Conservation (phyloP, 2,329 filamentous ascomycete genomes). For the Exophiala bonariae region DNA sequence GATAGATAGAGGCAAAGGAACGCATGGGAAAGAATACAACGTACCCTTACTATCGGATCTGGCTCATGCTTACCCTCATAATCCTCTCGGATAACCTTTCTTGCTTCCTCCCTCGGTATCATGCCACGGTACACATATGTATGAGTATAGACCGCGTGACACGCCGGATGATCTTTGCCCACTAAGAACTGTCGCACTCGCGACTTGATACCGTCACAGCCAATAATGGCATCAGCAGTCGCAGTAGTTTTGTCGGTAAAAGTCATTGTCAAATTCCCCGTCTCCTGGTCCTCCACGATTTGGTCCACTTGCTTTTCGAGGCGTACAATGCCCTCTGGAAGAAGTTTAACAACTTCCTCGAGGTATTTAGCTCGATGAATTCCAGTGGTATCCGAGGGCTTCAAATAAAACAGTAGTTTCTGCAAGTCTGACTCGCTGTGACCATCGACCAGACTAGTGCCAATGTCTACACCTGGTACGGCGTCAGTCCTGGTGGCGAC, state of each 20-base stretch:
- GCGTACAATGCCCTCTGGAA: slow-evolving; percentile 35
- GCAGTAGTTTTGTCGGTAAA: slow-evolving; percentile 49
- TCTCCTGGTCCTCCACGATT: slow-evolving; percentile 29
- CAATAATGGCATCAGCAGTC: slow-evolving; percentile 49
- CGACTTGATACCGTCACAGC: slow-evolving; percentile 65
- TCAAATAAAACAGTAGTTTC: too few relatives aligned
- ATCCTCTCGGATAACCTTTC: slow-evolving; percentile 2
- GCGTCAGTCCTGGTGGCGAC: too few relatives aligned
- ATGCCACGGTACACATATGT: slow-evolving; percentile 5
- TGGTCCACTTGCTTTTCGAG: slow-evolving; percentile 38
- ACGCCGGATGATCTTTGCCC: slow-evolving; percentile 1
- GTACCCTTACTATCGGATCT: too few relatives aligned
- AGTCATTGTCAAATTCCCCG: slow-evolving; percentile 31
- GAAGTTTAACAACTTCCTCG: too few relatives aligned
- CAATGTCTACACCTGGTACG: too few relatives aligned
- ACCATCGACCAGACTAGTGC: too few relatives aligned
- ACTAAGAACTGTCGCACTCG: slow-evolving; percentile 38
- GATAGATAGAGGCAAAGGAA: too few relatives aligned
- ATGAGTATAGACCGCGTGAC: slow-evolving; percentile 1
- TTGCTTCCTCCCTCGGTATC: slow-evolving; percentile 7
- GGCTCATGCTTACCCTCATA: too few relatives aligned
- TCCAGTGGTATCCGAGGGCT: too few relatives aligned
- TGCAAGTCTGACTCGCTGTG: too few relatives aligned
- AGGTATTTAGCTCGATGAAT: too few relatives aligned
- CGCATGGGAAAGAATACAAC: too few relatives aligned